Percentiles rank a stretch among this genome's conserved stretches.
These are phyloP conservation scores for Hyaloraphidium curvatum DNA, from an alignment of 192 early-diverging fungal species.

Conservation along the genomic window DNA sequence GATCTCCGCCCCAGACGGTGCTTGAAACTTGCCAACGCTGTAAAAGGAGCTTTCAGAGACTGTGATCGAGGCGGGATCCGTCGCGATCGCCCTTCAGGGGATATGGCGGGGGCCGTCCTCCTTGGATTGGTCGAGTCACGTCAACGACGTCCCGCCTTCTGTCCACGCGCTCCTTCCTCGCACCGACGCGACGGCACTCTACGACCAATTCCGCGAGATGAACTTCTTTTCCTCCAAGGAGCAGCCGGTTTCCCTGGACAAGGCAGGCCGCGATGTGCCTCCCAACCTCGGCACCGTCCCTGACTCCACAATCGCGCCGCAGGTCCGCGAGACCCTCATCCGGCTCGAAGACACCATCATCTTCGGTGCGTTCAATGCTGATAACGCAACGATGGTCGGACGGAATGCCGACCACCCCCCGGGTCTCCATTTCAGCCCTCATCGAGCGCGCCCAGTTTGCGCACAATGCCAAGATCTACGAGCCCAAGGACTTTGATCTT, in stretches of 20 bases:
- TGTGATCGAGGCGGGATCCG: no score
- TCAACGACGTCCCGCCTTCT: no score
- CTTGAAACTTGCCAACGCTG: no score
- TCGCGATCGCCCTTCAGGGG: no score
- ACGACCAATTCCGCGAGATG: no score
- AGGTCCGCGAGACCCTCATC: constrained; percentile 39
- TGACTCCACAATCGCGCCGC: not conserved
- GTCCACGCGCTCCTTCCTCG: no score
- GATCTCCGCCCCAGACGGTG: no score
- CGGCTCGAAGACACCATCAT: constrained; percentile 93
- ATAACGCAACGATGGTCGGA: not conserved
- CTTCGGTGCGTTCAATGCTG: constrained; percentile 33
- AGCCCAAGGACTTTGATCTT: constrained; percentile 41
- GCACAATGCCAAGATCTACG: constrained; percentile 63
- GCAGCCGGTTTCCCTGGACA: not conserved
- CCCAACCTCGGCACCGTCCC: not conserved
- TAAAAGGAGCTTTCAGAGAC: no score
- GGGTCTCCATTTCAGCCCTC: constrained; percentile 36
- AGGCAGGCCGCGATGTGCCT: not conserved
- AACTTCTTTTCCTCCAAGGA: no score
- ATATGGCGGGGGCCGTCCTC: no score
- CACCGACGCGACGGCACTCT: no score
- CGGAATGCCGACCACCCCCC: not conserved
- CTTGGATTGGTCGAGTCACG: no score
- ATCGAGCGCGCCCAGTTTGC: constrained; percentile 90